A percentile compares a stretch with the other conserved stretches of the same genome.
These are phyloP conservation scores for Plasmodium vinckei DNA, from an alignment of 169 alveolate species.

Conservation along the genomic window DNA sequence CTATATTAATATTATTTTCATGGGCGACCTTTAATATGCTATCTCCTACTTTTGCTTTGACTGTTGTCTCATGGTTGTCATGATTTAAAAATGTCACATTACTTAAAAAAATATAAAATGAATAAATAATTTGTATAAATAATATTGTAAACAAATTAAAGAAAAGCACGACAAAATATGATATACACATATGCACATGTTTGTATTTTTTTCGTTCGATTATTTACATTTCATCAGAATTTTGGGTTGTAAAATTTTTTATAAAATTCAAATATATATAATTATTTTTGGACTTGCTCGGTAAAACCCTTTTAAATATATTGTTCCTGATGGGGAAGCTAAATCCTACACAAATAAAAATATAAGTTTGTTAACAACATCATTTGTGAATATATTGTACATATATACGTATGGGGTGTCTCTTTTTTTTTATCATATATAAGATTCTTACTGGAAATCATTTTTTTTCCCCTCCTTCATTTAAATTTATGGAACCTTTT, in stretches of 20 bases:
- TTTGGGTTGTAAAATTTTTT: conserved; percentile 42
- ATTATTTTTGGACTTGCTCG: conserved; percentile 28
- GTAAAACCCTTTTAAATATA: conserved; percentile 39
- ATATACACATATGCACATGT: not conserved
- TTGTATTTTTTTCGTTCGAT: not conserved
- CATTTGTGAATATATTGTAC: not conserved
- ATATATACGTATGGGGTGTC: not conserved
- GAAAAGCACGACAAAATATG: not conserved
- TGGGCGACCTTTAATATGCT: conserved; percentile 90
- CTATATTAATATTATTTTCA: conserved; percentile 83
- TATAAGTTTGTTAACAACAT: not conserved
- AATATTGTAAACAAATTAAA: not conserved
- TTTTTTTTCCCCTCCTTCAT: conserved; percentile 40
- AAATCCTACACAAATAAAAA: conserved; percentile 12
- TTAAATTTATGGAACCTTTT: conserved; percentile 16
- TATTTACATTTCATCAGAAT: conserved; percentile 53
- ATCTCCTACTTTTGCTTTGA: conserved; percentile 84
- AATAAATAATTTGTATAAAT: not conserved
- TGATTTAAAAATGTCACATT: conserved; percentile 80
- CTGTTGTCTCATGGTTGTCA: conserved; percentile 81
- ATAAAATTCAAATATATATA: conserved; percentile 11
- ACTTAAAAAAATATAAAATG: conserved; percentile 20
- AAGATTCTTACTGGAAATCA: conserved; percentile 33
- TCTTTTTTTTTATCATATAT: conserved; percentile 1
- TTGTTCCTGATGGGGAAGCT: conserved; percentile 26